Base-by-base conservation (phyloP, 2,329 filamentous ascomycete species). In the Fusarium ambrosium region DNA sequence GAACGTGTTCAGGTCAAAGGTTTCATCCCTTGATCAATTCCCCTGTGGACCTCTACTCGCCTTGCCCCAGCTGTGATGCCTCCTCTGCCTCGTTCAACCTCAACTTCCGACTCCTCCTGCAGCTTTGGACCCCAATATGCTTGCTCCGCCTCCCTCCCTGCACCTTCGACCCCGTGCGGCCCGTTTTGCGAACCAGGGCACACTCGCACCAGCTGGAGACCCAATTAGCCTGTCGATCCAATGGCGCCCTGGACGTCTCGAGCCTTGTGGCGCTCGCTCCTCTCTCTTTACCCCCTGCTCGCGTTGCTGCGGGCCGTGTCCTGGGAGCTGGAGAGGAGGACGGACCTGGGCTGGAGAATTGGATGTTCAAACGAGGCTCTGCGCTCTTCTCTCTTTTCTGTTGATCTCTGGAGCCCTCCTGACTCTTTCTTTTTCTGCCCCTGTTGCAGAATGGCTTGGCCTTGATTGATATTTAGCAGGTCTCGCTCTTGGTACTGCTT, bases 351-450 rank as follows among this genome's bases (percentile, higher is more conserved):
- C 34, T 36, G 34, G 39, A 48, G 43, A 24, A 64, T 34, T 32
- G 51, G 53, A 58, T n/a, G 56, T 70, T 51, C 69, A 63, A 75
- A 68, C 63, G 55, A 75, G 72, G 72, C 72, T 74, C 72, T 74
- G 55, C 13, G 61, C 58, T 27, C 32, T 51, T 51, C 29, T 59
- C 45, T 34, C 48, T 39, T 51, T 60, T 58, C 61, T 53, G 43
- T 64, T 51, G 62, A 48, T 22, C 20, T 55, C 45, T 62, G 24
- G 34, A 29, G 56, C 22, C 34, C 58, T 66, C 43, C 22, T 61
- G 51, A 45, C 59, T 64, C 13, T 32, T 24, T 24, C 10, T 51
- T 27, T 48, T 51, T 22, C n/a, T 18, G 27, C 45, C 16, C 43
- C 61, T 56, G 27, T 43, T 59, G 32, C 24, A 75, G 14, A n/a